Base-by-base conservation (phyloP, 352 stramenopile species). In the Stramenopiles sp. region DNA sequence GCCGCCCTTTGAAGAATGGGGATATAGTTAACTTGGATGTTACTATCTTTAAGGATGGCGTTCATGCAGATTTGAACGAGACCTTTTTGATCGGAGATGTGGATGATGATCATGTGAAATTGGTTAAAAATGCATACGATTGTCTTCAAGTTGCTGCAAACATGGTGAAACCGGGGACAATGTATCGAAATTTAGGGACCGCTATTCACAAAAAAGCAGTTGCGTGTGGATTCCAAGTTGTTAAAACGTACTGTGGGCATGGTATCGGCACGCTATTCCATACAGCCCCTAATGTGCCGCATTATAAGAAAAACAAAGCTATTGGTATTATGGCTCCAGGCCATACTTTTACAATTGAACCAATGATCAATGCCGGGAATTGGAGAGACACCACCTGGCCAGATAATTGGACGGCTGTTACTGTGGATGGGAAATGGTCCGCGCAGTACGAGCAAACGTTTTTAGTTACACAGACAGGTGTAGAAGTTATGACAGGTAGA, bases 21-120 rank as follows among this genome's bases (percentile, higher is more conserved):
- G 96, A 99, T 84, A 98, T 99, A 87, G 93, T 98, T 14, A 99
- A 99, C 87, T 89, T 99, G 39, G 96, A 99, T 87, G 90, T 99
- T 7, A 95, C 93, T 1, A 93, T 96, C 0, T 99, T 96, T 89
- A 93, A 98, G 82, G 88, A 98, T 83, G 96, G 95, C 67, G 98
- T 94, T 86, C 96, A 99, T 84, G 92, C 89, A 44, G 96, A 99
- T 85, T 88, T 99, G 78, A 98, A 98, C 84, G 96, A 99, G 85
- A 99, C 95, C 27, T 99, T 98, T 85, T 86, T 97, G 33, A 92
- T 99, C 0, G 96, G 96, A 7, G 95, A 97, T 31, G 94, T 98
- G 4, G 93, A 98, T 83, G 91, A 93, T 4, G 93, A 97, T 76
- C 90, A 89, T 80, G 85, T 91, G 32, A 87, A 86, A 0, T 85